A percentile compares a stretch with the other conserved stretches of the same genome.
These are phyloP conservation scores for Isoetes engelmannii DNA, from an alignment of 83 land plant genomes.

Conservation along the genomic window DNA sequence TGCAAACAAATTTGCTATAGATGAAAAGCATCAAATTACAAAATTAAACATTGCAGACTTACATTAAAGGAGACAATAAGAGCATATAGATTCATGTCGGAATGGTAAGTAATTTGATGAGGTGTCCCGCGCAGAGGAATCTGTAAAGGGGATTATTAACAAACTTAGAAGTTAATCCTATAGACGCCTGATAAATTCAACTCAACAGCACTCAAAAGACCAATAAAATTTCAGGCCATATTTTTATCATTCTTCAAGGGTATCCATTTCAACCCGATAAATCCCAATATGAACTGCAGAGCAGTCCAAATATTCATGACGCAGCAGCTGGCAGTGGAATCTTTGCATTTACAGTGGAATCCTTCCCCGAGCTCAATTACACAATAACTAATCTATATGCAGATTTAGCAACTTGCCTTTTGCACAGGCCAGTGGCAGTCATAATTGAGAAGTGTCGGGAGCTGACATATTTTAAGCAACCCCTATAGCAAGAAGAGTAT, in stretches of 20 bases:
- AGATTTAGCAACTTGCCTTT: conserved; percentile 39
- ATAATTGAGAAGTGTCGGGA: conserved; percentile 62
- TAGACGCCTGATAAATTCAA: neutral
- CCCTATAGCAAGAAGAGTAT: conserved; percentile 45
- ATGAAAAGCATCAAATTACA: neutral
- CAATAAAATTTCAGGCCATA: neutral
- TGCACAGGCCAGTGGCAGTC: conserved; percentile 96
- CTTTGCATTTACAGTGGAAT: too few relatives aligned
- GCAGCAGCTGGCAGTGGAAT: too few relatives aligned
- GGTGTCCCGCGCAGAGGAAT: conserved; percentile 89
- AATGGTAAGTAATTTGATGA: conserved; percentile 88
- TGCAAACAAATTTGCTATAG: conserved; percentile 9
- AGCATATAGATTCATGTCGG: conserved; percentile 82
- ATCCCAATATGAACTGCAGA: too few relatives aligned
- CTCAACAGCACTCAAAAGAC: neutral
- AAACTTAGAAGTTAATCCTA: neutral
- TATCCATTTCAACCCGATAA: too few relatives aligned
- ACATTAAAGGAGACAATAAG: conserved; percentile 84
- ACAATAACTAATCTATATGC: too few relatives aligned
- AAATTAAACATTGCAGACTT: conserved; percentile 20
- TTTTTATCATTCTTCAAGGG: too few relatives aligned
- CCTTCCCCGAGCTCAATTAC: too few relatives aligned
- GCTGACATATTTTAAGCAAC: conserved; percentile 83
- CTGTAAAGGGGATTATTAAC: conserved; percentile 32
- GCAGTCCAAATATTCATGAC: too few relatives aligned